Conservation (phyloP, 1,284 basidiomycete species). For the Trichosporon inkin region DNA sequence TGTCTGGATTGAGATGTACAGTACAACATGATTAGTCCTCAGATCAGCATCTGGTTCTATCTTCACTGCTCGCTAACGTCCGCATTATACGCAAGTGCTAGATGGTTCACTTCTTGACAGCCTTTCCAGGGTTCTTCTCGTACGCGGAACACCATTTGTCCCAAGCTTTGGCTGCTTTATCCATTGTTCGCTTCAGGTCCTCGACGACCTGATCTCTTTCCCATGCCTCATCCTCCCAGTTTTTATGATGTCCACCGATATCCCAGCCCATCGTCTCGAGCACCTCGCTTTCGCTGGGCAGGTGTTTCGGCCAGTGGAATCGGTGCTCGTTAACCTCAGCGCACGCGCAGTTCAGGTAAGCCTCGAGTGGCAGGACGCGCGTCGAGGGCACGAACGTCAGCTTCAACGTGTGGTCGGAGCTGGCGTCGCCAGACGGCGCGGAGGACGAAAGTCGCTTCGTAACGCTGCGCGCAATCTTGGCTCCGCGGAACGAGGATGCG, state of each 20-base stretch:
- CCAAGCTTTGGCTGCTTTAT: constrained; percentile 24
- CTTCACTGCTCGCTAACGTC: too few species aligned
- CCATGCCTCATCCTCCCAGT: constrained; percentile 29
- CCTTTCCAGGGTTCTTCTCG: constrained; percentile 24
- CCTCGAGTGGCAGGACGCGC: constrained; percentile 10
- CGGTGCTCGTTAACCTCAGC: constrained; percentile 4
- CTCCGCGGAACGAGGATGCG: constrained; percentile 20
- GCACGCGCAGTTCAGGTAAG: constrained; percentile 16
- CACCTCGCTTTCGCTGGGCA: constrained; percentile 16
- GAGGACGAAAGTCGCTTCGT: constrained; percentile 21
- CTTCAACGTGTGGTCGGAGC: constrained; percentile 7
- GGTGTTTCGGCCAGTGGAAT: constrained; percentile 7
- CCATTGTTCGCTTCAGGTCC: constrained; percentile 21
- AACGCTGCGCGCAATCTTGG: constrained; percentile 24
- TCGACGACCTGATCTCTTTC: constrained; percentile 22
- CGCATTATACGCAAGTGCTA: too few species aligned
- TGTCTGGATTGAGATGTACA: too few species aligned
- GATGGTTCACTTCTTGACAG: constrained; percentile 10
- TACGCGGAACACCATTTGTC: constrained; percentile 23
- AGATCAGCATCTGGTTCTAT: not conserved
- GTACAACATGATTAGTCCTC: not conserved
- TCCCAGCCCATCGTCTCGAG: constrained; percentile 23
- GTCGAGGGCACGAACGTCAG: constrained; percentile 9
- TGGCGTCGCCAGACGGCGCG: not conserved
- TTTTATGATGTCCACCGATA: constrained; percentile 16